Conservation (phyloP, 2,329 filamentous ascomycete species). For the Monilinia aucupariae region DNA sequence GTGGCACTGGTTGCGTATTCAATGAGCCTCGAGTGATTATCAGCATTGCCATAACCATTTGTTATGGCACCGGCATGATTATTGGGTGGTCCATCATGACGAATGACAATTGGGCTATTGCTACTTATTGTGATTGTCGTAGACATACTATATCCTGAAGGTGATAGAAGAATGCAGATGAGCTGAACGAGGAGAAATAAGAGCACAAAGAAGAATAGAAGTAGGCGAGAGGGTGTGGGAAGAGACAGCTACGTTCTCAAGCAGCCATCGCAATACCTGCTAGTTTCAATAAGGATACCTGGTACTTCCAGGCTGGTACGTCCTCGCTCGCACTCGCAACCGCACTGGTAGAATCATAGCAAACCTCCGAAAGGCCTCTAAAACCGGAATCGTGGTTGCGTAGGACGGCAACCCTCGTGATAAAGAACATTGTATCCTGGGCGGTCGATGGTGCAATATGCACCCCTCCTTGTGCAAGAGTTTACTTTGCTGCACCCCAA, state of each 20-base stretch:
- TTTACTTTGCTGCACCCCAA: background rate
- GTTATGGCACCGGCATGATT: background rate
- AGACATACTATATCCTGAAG: background rate
- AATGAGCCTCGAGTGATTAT: background rate
- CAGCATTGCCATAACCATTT: slow-evolving; percentile 12
- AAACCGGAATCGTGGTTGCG: background rate
- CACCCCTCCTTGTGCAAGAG: slow-evolving; percentile 12
- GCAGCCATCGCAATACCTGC: background rate
- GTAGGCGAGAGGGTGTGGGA: background rate
- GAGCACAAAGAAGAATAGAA: background rate
- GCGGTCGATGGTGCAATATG: slow-evolving; percentile 14
- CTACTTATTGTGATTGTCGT: slow-evolving; percentile 16
- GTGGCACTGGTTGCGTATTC: background rate
- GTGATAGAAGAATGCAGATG: background rate
- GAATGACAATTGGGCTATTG: slow-evolving; percentile 14
- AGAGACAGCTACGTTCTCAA: background rate
- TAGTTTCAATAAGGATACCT: background rate
- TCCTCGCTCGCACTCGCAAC: background rate
- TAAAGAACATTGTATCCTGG: background rate
- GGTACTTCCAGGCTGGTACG: too few species aligned
- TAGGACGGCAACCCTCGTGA: background rate
- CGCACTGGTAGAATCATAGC: background rate
- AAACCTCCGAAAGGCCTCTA: background rate
- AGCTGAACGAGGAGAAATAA: background rate
- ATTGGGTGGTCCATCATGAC: slow-evolving; percentile 1